Evolutionary conservation across 2,329 filamentous ascomycete genomes (phyloP).

Genomic region (Coniochaeta ligniaria): DNA sequence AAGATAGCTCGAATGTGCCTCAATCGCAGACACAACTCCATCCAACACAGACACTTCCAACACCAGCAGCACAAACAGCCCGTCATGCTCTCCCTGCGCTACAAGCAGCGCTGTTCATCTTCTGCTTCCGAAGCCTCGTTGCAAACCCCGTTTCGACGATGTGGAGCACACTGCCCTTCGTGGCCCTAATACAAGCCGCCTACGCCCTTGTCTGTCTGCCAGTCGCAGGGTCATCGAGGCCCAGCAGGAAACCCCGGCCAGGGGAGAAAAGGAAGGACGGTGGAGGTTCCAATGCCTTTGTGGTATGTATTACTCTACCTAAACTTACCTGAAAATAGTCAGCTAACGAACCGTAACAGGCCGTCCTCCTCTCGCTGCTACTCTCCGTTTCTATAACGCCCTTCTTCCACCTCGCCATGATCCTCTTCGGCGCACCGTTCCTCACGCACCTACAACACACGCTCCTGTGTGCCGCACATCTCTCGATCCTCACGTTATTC

Average conservation of each 20-base stretch:
- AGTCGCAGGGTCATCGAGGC: conserved; percentile 41
- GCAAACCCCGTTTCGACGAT: conserved; percentile 21
- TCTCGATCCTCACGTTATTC: conserved; percentile 70
- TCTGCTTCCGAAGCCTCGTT: conserved; percentile 21
- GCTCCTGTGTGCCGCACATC: conserved; percentile 70
- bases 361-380: conserved; percentile 36
- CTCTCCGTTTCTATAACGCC: conserved; percentile 68
- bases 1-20: conserved; percentile 1
- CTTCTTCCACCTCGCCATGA: conserved; percentile 51
- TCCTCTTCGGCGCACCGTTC: conserved; percentile 88
- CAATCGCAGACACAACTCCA: conserved; percentile 7
- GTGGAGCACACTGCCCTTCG: conserved; percentile 19
- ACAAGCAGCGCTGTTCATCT: conserved; percentile 17
- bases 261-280: conserved; percentile 46
- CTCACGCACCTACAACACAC: conserved; percentile 77
- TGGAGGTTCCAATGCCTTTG: conserved; percentile 34
- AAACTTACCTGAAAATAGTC: background rate
- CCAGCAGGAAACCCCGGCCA: conserved; percentile 40
- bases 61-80: conserved; percentile 17
- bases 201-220: conserved; percentile 61
- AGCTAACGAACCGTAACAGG: conserved; percentile 21
- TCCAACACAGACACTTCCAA: conserved; percentile 14
- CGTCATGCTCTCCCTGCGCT: conserved; percentile 21
- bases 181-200: conserved; percentile 21
- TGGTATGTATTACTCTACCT: conserved; percentile 29